phyloP scores from a whole-genome alignment of 2,329 filamentous ascomycete species.

The Tolypocladium cylindrosporum region DNA sequence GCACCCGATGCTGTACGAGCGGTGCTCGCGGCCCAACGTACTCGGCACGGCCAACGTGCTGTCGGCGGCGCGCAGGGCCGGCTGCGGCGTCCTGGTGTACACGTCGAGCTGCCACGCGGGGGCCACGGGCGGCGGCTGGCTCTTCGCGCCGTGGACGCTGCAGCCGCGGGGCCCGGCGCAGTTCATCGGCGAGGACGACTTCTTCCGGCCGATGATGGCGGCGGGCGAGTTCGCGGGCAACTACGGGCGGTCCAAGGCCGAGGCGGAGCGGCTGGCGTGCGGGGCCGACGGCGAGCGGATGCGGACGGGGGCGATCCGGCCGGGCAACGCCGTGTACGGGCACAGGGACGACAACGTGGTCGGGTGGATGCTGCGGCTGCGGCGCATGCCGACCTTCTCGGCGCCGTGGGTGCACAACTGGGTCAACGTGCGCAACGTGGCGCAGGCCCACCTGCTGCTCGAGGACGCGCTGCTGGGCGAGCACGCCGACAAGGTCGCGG shows the following conservation, averaged over 20 bases:
- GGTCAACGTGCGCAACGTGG: slow-evolving; percentile 40
- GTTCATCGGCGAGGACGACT: slow-evolving; percentile 33
- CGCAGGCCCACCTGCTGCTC: slow-evolving; percentile 41
- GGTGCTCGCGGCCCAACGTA: slow-evolving; percentile 38
- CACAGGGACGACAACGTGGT: slow-evolving; percentile 26
- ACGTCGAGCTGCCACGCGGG: slow-evolving; percentile 39
- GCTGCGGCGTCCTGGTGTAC: slow-evolving; percentile 39
- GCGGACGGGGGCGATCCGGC: slow-evolving; percentile 42
- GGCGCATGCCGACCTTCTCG: slow-evolving; percentile 31
- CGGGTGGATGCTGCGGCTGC: slow-evolving; percentile 22
- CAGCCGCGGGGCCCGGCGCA: slow-evolving; percentile 32
- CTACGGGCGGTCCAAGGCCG: slow-evolving; percentile 41
- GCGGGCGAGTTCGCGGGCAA: slow-evolving; percentile 36
- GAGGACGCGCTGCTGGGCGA: slow-evolving; percentile 37
- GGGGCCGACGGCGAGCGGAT: slow-evolving; percentile 29
- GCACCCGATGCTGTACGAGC: slow-evolving; percentile 30
- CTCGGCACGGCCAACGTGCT: slow-evolving; percentile 38
- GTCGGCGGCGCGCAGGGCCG: slow-evolving; percentile 31
- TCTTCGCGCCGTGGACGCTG: slow-evolving; percentile 31
- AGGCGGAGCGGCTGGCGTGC: slow-evolving; percentile 40
- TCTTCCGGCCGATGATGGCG: slow-evolving; percentile 25
- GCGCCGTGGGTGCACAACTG: slow-evolving; percentile 36
- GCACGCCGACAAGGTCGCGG: slow-evolving; percentile 24
- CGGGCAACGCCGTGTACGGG: slow-evolving; percentile 43
- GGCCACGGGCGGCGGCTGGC: slow-evolving; percentile 29